phyloP scores from a whole-genome alignment of 257 asterid species.

The Lavandula angustifolia region DNA sequence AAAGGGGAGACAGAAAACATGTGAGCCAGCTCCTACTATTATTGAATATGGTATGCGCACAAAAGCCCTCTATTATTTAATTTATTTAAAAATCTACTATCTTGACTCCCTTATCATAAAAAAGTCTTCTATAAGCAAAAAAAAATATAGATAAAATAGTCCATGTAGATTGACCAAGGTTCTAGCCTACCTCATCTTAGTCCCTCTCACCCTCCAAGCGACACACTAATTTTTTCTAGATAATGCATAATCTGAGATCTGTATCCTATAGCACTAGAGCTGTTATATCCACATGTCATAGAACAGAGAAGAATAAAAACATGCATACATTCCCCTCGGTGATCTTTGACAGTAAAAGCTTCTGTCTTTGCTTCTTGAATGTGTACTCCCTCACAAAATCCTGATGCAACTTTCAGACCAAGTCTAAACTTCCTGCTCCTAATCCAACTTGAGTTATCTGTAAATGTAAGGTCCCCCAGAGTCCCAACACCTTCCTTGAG shows the following conservation, averaged over 20 bases:
- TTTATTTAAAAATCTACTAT: background rate
- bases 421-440: constrained; percentile 95
- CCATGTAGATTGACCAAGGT: constrained; percentile 1
- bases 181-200: background rate
- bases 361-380: constrained; percentile 94
- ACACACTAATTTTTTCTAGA: background rate
- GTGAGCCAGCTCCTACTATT: no score
- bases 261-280: constrained; percentile 3
- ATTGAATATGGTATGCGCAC: no score
- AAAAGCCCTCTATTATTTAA: no score
- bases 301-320: constrained; percentile 1
- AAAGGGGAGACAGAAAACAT: no score
- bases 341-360: constrained; percentile 95
- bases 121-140: background rate
- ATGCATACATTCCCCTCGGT: constrained; percentile 87
- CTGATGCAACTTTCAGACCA: constrained; percentile 88
- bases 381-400: constrained; percentile 77
- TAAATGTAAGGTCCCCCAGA: constrained; percentile 87
- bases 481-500: constrained; percentile 99
- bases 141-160: constrained; percentile 2
- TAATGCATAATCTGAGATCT: background rate
- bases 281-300: constrained; percentile 1
- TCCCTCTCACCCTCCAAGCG: background rate
- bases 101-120: background rate
- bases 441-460: constrained; percentile 98